A percentile compares a stretch with the other conserved stretches of the same genome.
Conservation (phyloP, 176 grass and related monocot species). For the Neostapfia colusana region DNA sequence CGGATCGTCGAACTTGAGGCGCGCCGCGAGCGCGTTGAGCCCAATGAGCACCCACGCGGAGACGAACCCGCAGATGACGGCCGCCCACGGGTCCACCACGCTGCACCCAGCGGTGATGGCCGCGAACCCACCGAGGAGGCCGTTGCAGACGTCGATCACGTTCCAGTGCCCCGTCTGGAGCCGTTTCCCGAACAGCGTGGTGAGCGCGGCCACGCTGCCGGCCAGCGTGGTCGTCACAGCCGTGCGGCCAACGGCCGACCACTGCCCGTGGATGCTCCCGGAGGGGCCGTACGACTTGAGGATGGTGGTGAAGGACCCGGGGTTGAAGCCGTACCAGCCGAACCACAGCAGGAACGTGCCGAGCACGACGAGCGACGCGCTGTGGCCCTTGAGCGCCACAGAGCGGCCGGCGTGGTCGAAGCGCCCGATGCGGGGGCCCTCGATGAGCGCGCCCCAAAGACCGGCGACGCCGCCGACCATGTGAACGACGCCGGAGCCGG, state of each 20-base stretch:
- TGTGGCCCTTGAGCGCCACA: constrained; percentile 83
- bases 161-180: constrained; percentile 97
- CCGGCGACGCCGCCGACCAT: constrained; percentile 92
- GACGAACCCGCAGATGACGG: constrained; percentile 89
- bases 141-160: constrained; percentile 88
- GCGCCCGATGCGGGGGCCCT: constrained; percentile 79
- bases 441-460: constrained; percentile 89
- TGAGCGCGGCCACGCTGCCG: constrained; percentile 81
- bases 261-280: constrained; percentile 75
- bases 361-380: constrained; percentile 81
- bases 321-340: constrained; percentile 96
- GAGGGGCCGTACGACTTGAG: constrained; percentile 68
- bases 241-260: constrained; percentile 90
- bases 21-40: constrained; percentile 62
- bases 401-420: constrained; percentile 75
- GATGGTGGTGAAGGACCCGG: constrained; percentile 79
- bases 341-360: constrained; percentile 97
- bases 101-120: constrained; percentile 90
- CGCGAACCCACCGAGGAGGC: constrained; percentile 88
- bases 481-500: constrained; percentile 91
- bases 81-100: constrained; percentile 91
- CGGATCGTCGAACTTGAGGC: constrained; percentile 87
- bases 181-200: constrained; percentile 86
- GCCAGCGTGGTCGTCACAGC: constrained; percentile 88
- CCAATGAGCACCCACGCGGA: constrained; percentile 95